These are phyloP conservation scores for Entonaema liquescens DNA, from an alignment of 495 filamentous ascomycete genomes.

Conservation along the genomic window DNA sequence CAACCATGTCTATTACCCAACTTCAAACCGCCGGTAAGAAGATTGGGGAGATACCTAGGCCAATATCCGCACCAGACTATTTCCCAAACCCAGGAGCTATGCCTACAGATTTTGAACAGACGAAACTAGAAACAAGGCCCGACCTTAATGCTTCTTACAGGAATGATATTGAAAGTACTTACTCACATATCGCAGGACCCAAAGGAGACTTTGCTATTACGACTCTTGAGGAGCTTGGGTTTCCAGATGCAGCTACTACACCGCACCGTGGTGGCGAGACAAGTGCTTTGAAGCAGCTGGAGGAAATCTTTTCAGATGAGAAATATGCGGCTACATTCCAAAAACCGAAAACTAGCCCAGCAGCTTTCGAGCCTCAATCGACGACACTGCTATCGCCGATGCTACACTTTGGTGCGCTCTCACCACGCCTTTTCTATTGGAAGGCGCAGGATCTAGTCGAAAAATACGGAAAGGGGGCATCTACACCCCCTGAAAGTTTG, in stretches of 20 bases:
- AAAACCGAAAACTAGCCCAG: constrained; percentile 75
- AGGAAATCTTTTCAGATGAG: constrained; percentile 61
- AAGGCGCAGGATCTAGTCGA: constrained; percentile 64
- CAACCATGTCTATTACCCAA: constrained; percentile 74
- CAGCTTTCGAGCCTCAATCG: constrained; percentile 71
- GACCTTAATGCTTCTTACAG: constrained; percentile 67
- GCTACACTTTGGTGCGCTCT: constrained; percentile 74
- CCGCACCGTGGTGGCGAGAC: constrained; percentile 71
- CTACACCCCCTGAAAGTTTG: constrained; percentile 66
- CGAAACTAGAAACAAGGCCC: constrained; percentile 50
- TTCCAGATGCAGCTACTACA: constrained; percentile 61
- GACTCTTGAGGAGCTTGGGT: constrained; percentile 69
- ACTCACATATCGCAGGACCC: constrained; percentile 66
- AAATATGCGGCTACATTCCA: constrained; percentile 72
- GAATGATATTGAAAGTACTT: constrained; percentile 58
- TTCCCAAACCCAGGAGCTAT: constrained; percentile 70
- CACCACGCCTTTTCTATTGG: constrained; percentile 73
- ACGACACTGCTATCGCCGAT: constrained; percentile 75
- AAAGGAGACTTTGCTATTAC: constrained; percentile 68
- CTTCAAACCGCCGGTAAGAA: constrained; percentile 60
- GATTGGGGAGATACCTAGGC: constrained; percentile 61
- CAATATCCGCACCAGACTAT: constrained; percentile 61
- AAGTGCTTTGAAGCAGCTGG: constrained; percentile 61
- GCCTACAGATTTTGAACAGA: constrained; percentile 62
- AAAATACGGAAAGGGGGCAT: constrained; percentile 57